Evolutionary conservation across 2,329 filamentous ascomycete species (phyloP).

Genomic region (Aspergillus tanneri): DNA sequence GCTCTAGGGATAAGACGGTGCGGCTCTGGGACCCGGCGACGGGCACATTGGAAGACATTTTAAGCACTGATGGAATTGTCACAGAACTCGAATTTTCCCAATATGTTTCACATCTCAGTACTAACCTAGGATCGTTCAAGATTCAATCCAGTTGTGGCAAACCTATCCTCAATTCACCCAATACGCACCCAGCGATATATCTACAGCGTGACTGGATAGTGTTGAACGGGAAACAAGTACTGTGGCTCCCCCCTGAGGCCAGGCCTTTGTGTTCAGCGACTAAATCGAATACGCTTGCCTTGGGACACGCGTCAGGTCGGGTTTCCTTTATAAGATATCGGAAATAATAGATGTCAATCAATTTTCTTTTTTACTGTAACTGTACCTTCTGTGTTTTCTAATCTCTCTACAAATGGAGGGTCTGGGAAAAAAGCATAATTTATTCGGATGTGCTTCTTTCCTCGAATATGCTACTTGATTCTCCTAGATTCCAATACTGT

Average conservation of each 20-base stretch:
- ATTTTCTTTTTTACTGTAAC: background rate
- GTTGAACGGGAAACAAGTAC: conserved; percentile 3
- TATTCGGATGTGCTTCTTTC: too few relatives aligned
- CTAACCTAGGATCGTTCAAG: conserved; percentile 5
- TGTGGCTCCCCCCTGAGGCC: conserved; percentile 16
- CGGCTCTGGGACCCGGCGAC: conserved; percentile 18
- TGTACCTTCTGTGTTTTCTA: background rate
- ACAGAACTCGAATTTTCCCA: conserved; percentile 5
- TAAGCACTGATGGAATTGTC: conserved; percentile 6
- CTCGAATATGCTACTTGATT: too few relatives aligned
- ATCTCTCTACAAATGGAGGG: background rate
- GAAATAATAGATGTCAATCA: background rate
- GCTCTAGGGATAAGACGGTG: conserved; percentile 11
- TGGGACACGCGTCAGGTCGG: conserved; percentile 16
- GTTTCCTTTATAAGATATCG: conserved; percentile 16
- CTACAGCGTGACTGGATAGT: conserved; percentile 10
- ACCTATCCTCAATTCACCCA: background rate
- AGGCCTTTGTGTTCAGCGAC: conserved; percentile 1
- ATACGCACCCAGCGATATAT: background rate
- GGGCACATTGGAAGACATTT: conserved; percentile 9
- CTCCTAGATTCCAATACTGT: too few relatives aligned
- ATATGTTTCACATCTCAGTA: conserved; percentile 6
- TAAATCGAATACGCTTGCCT: conserved; percentile 7
- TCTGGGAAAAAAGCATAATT: background rate
- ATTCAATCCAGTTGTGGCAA: background rate